A percentile compares a stretch with the other conserved stretches of the same genome.
phyloP scores from a whole-genome alignment of 768 basidiomycete genomes.

The Podaxis carcinomalis region DNA sequence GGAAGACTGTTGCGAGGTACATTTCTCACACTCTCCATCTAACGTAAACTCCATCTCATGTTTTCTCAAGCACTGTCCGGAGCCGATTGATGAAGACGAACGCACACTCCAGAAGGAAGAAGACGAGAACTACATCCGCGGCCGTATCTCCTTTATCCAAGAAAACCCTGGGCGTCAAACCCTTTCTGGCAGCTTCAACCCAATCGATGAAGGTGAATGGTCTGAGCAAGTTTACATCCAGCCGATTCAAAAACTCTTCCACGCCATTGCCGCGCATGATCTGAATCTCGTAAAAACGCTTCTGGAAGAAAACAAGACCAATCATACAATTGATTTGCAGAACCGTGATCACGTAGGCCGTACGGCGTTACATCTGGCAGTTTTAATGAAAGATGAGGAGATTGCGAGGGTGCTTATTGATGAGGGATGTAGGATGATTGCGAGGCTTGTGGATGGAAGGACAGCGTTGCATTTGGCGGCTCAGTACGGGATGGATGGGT shows the following conservation, averaged over 20 bases:
- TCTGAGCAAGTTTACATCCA: conserved; percentile 57
- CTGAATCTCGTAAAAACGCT: conserved; percentile 24
- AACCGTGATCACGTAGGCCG: conserved; percentile 61
- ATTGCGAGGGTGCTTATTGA: conserved; percentile 50
- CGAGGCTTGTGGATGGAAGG: conserved; percentile 53
- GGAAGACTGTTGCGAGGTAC: conserved; percentile 60
- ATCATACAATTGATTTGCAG: conserved; percentile 36
- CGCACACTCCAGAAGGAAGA: conserved; percentile 46
- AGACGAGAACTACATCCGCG: conserved; percentile 49
- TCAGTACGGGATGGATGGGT: conserved; percentile 34
- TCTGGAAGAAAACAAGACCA: conserved; percentile 32
- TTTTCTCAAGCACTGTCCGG: conserved; percentile 43
- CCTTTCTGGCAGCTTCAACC: conserved; percentile 61
- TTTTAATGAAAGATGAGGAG: conserved; percentile 40
- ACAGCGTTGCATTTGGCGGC: conserved; percentile 54
- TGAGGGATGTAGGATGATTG: conserved; percentile 50
- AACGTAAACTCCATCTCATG: neutral
- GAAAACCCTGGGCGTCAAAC: conserved; percentile 60
- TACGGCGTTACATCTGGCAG: conserved; percentile 54
- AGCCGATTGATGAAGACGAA: conserved; percentile 54
- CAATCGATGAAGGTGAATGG: conserved; percentile 67
- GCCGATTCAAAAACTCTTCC: conserved; percentile 49
- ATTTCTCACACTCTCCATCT: neutral
- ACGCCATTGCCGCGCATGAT: conserved; percentile 47
- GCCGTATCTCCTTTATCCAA: conserved; percentile 50